These are phyloP conservation scores for Phytopythium litorale DNA, from an alignment of 352 stramenopile genomes.

Conservation along the genomic window DNA sequence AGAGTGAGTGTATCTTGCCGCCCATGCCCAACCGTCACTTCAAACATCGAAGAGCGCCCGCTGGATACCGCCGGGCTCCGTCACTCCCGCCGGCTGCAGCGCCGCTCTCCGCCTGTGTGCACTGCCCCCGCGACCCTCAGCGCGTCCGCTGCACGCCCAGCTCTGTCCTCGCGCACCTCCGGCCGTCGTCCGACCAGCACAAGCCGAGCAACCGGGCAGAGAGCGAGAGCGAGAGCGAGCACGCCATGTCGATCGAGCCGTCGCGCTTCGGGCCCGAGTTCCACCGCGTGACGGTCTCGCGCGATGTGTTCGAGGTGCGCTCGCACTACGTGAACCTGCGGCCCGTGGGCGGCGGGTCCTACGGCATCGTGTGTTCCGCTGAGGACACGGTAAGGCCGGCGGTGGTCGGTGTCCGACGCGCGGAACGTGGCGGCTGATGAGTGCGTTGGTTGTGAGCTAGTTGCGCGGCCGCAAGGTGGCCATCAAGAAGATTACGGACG, in stretches of 20 bases:
- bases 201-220: not conserved
- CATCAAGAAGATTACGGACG: constrained; percentile 92
- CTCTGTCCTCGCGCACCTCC: not conserved
- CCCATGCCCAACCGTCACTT: not conserved
- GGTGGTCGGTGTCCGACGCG: not conserved
- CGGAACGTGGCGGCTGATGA: too few relatives aligned
- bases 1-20: not conserved
- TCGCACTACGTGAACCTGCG: constrained; percentile 80
- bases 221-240: too few relatives aligned
- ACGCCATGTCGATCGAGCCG: constrained; percentile 54
- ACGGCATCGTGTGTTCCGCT: constrained; percentile 91
- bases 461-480: constrained; percentile 81
- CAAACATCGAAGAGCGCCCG: not conserved
- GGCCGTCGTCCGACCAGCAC: not conserved
- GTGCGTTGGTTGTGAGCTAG: constrained; percentile 17
- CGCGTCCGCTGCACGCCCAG: not conserved
- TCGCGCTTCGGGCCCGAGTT: constrained; percentile 78
- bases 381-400: constrained; percentile 73
- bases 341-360: constrained; percentile 82
- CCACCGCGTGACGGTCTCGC: constrained; percentile 78
- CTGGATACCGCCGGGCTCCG: not conserved
- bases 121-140: not conserved
- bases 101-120: not conserved
- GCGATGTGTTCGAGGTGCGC: constrained; percentile 80
- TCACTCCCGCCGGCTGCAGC: not conserved